These are phyloP conservation scores for Glonium stellatum DNA, from an alignment of 495 filamentous ascomycete genomes.

Conservation along the genomic window DNA sequence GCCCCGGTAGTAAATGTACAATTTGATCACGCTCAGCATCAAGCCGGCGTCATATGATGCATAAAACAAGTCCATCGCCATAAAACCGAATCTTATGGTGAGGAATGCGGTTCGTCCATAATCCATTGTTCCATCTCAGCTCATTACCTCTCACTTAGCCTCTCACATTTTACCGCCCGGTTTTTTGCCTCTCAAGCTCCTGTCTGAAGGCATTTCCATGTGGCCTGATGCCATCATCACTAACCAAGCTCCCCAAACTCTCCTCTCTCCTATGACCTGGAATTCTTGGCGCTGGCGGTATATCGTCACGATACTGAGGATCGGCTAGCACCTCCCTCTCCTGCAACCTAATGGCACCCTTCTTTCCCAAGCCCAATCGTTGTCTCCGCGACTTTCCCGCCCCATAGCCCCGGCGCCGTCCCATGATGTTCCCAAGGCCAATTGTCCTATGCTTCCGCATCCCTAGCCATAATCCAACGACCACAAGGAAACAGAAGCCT, in stretches of 20 bases:
- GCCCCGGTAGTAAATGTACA: too few species aligned
- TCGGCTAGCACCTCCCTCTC: slow-evolving; percentile 4
- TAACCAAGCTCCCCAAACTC: slow-evolving; percentile 25
- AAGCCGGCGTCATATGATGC: too few species aligned
- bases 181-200: slow-evolving; percentile 26
- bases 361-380: slow-evolving; percentile 28
- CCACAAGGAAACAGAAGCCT: slow-evolving; percentile 19
- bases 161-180: slow-evolving; percentile 16
- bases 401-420: slow-evolving; percentile 23
- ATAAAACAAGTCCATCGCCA: too few species aligned
- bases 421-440: slow-evolving; percentile 30
- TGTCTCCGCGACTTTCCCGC: slow-evolving; percentile 25
- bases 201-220: slow-evolving; percentile 23
- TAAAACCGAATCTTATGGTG: too few species aligned
- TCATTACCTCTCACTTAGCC: too few species aligned
- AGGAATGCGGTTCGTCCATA: too few species aligned
- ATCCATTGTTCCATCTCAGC: too few species aligned
- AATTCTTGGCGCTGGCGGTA: neutral
- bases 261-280: slow-evolving; percentile 12
- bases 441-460: slow-evolving; percentile 31
- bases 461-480: slow-evolving; percentile 27
- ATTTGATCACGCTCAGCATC: too few species aligned
- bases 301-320: slow-evolving; percentile 2
- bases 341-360: slow-evolving; percentile 27
- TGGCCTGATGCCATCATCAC: slow-evolving; percentile 22